Percentiles rank a stretch among this genome's conserved stretches.
phyloP scores from a whole-genome alignment of 805 yeast genomes.

The Starmerella cellae region DNA sequence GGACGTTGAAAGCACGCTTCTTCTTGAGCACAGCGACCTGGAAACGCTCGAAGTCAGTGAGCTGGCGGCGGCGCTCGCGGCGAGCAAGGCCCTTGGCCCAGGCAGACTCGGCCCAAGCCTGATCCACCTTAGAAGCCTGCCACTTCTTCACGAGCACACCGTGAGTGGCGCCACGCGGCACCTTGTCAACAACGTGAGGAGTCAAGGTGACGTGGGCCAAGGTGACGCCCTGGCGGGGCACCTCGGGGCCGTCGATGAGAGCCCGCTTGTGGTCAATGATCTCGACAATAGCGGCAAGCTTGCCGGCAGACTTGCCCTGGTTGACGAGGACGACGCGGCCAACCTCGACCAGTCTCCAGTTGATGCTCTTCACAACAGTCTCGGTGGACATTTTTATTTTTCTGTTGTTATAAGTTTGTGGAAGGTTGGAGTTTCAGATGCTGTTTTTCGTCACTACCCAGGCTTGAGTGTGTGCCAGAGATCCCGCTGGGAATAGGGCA shows the following conservation, averaged over 20 bases:
- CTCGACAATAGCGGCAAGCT: conserved; percentile 95
- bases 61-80: conserved; percentile 82
- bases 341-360: conserved; percentile 99
- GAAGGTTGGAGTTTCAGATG: neutral
- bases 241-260: conserved; percentile 92
- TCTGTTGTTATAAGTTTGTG: neutral
- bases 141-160: conserved; percentile 80
- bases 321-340: conserved; percentile 95
- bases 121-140: conserved; percentile 75
- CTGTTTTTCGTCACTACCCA: neutral
- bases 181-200: conserved; percentile 67
- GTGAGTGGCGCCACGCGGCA: conserved; percentile 93
- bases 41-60: conserved; percentile 98
- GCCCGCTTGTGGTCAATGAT: conserved; percentile 98
- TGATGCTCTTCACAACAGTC: conserved; percentile 81
- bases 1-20: conserved; percentile 90
- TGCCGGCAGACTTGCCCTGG: conserved; percentile 59
- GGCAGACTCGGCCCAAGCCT: conserved; percentile 83
- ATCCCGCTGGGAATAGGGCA: neutral
- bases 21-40: conserved; percentile 94
- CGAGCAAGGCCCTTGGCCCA: conserved; percentile 98
- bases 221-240: conserved; percentile 82
- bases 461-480: neutral
- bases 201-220: conserved; percentile 86
- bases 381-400: conserved; percentile 41